phyloP scores from a whole-genome alignment of 371 early-diverging fungal species.

The Blakeslea trispora region DNA sequence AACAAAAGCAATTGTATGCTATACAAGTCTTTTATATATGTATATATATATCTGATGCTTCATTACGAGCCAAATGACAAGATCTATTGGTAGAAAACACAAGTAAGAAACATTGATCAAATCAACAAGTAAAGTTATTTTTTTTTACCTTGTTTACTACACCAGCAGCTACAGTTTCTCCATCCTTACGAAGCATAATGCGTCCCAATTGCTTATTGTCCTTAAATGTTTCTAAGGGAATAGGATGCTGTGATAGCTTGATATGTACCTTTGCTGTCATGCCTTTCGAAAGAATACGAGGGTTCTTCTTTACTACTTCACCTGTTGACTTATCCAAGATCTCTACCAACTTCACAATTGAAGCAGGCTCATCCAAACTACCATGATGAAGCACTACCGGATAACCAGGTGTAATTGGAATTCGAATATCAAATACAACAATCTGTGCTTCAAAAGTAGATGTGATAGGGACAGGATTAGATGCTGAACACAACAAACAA shows the following conservation, averaged over 20 bases:
- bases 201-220: slow-evolving; percentile 88
- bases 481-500: slow-evolving; percentile 74
- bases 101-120: neutral
- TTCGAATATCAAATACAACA: slow-evolving; percentile 87
- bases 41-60: no score
- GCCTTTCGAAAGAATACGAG: slow-evolving; percentile 78
- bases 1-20: no score
- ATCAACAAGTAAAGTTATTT: neutral
- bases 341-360: slow-evolving; percentile 70
- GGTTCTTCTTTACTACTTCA: slow-evolving; percentile 79
- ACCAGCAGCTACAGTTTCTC: slow-evolving; percentile 92
- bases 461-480: slow-evolving; percentile 71
- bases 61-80: slow-evolving; percentile 47
- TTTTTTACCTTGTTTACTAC: slow-evolving; percentile 71
- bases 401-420: slow-evolving; percentile 92
- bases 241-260: slow-evolving; percentile 61
- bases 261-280: slow-evolving; percentile 86
- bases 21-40: no score
- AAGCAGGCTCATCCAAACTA: slow-evolving; percentile 78
- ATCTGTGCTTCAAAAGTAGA: slow-evolving; percentile 81
- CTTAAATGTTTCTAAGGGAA: slow-evolving; percentile 85
- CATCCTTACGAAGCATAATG: slow-evolving; percentile 83
- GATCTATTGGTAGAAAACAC: slow-evolving; percentile 27
- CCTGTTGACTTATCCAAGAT: slow-evolving; percentile 84
- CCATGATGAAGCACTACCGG: slow-evolving; percentile 84